A percentile compares a stretch with the other conserved stretches of the same genome.
phyloP scores from a whole-genome alignment of 2,329 filamentous ascomycete genomes.

The Juglanconis sp. region DNA sequence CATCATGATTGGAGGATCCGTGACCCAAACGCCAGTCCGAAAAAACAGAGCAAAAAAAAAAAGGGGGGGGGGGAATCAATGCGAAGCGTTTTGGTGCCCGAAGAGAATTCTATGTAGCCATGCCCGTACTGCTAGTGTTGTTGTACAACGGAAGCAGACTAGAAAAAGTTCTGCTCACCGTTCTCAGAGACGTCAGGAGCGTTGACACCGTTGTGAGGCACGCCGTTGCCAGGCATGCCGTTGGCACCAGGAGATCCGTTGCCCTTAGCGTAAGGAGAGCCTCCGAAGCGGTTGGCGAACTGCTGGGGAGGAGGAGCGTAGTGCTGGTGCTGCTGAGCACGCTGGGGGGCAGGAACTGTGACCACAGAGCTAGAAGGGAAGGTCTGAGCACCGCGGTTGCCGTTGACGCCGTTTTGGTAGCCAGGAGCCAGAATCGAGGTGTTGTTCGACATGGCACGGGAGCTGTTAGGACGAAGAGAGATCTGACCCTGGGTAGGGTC shows the following conservation, averaged over 20 bases:
- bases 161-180: slow-evolving; percentile 25
- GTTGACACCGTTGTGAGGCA: slow-evolving; percentile 23
- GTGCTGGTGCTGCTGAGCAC: slow-evolving; percentile 17
- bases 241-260: slow-evolving; percentile 9
- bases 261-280: slow-evolving; percentile 2
- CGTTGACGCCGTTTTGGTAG: slow-evolving; percentile 29
- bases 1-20: slow-evolving; percentile 10
- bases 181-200: slow-evolving; percentile 14
- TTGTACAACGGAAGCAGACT: slow-evolving; percentile 20
- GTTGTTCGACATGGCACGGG: slow-evolving; percentile 40
- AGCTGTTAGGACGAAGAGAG: slow-evolving; percentile 41
- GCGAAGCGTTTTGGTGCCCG: slow-evolving; percentile 11
- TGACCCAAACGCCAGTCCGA: slow-evolving; percentile 9
- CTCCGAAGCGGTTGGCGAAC: slow-evolving; percentile 11
- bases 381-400: slow-evolving; percentile 18
- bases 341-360: neutral
- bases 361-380: slow-evolving; percentile 8
- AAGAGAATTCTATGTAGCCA: slow-evolving; percentile 18
- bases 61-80: neutral
- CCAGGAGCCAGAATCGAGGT: slow-evolving; percentile 33
- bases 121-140: slow-evolving; percentile 14
- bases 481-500: slow-evolving; percentile 55
- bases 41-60: slow-evolving; percentile 1
- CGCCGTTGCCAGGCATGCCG: neutral
- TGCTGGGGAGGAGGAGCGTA: slow-evolving; percentile 19